Percentiles rank a stretch among this genome's conserved stretches.
Evolutionary conservation across 257 asterid genomes (phyloP).

Genomic region (Sherardia arvensis): DNA sequence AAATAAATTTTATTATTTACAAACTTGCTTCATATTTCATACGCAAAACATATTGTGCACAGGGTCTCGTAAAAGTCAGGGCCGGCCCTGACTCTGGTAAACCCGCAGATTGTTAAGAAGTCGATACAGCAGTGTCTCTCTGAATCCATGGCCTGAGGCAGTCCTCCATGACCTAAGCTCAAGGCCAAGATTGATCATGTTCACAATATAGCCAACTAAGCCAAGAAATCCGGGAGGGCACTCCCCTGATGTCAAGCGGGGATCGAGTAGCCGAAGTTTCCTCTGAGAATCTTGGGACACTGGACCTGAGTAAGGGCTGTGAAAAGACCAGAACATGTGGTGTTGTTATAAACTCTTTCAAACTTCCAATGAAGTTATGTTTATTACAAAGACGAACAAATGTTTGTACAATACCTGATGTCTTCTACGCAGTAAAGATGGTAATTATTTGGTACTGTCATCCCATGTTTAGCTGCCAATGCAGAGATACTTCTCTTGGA

Average conservation of each 20-base stretch:
- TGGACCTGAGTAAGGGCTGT: constrained; percentile 27
- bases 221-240: constrained; percentile 46
- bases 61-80: too few relatives aligned
- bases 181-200: constrained; percentile 30
- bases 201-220: constrained; percentile 47
- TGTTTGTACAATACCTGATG: constrained; percentile 32
- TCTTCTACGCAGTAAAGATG: constrained; percentile 42
- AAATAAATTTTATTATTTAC: too few relatives aligned
- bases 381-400: neutral
- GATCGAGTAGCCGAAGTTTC: constrained; percentile 29
- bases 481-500: constrained; percentile 15
- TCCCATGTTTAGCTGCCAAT: constrained; percentile 26
- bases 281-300: constrained; percentile 20
- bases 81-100: too few relatives aligned
- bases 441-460: constrained; percentile 23
- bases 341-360: neutral
- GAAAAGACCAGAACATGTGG: neutral
- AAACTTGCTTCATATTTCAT: too few relatives aligned
- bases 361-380: neutral
- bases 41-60: too few relatives aligned
- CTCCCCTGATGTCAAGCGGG: constrained; percentile 32
- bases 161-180: constrained; percentile 23
- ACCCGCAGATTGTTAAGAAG: constrained; percentile 66
- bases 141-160: constrained; percentile 32
- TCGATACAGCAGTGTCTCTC: constrained; percentile 46